phyloP scores from a whole-genome alignment of 768 basidiomycete species.

The Lactarius trivialis region DNA sequence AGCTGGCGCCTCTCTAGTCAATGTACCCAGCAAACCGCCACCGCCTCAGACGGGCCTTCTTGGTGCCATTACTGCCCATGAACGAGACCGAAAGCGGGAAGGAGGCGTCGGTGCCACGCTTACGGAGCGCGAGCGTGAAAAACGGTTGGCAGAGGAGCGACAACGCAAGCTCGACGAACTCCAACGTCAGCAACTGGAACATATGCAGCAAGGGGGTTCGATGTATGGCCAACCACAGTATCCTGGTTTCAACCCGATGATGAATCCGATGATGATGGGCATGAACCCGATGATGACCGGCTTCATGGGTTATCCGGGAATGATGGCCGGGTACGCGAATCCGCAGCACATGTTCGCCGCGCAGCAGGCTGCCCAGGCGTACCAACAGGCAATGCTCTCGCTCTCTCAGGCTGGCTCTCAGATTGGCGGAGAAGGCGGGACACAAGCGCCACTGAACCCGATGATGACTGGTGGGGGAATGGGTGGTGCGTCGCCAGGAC shows the following conservation, averaged over 20 bases:
- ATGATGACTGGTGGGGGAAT: slow-evolving; percentile 26
- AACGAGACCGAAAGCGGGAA: slow-evolving; percentile 88
- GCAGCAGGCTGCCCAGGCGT: slow-evolving; percentile 77
- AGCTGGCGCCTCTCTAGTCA: slow-evolving; percentile 85
- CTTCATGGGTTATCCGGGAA: slow-evolving; percentile 47
- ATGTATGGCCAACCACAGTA: slow-evolving; percentile 55
- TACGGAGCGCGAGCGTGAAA: slow-evolving; percentile 93
- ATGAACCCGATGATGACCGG: slow-evolving; percentile 54
- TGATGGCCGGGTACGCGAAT: slow-evolving; percentile 46
- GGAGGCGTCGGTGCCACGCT: slow-evolving; percentile 92
- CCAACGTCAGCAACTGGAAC: slow-evolving; percentile 84
- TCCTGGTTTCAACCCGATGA: slow-evolving; percentile 59
- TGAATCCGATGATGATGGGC: slow-evolving; percentile 66
- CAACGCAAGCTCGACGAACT: slow-evolving; percentile 90
- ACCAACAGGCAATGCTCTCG: slow-evolving; percentile 85
- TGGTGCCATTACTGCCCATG: slow-evolving; percentile 93
- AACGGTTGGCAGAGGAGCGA: slow-evolving; percentile 84
- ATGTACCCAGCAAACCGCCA: slow-evolving; percentile 92
- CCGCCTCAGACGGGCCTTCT: slow-evolving; percentile 93
- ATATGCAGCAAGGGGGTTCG: slow-evolving; percentile 74
- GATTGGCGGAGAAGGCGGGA: slow-evolving; percentile 47
- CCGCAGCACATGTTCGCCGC: slow-evolving; percentile 84
- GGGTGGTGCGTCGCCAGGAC: slow-evolving; percentile 17
- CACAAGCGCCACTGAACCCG: slow-evolving; percentile 43
- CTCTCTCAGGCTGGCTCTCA: slow-evolving; percentile 73